Evolutionary conservation across 2,329 filamentous ascomycete genomes (phyloP), one percentile per base, ranked within the genome.

Genomic region (Talaromyces funiculosus): DNA sequence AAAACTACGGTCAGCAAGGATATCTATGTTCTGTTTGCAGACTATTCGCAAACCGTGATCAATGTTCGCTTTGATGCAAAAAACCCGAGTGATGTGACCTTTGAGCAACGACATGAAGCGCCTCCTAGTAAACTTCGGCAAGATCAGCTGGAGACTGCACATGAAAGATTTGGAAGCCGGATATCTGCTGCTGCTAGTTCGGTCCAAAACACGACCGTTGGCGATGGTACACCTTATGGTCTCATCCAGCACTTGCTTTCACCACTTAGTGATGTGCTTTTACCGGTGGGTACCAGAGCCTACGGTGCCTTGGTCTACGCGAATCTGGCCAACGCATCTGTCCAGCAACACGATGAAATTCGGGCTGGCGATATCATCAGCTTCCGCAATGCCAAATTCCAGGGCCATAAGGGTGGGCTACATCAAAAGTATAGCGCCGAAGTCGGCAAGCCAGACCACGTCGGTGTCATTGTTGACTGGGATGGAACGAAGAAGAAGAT

Each of bases 401-500:
- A 97, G 75, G 94, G 94, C 62, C 96, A 97, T 75, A 90, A 93
- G 67, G 94, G 94, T 1, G 84, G 92, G 4, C 92, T 99, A 89
- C 92, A 97, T 72, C 89, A 90, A 66, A 97, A 97, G 74, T 99
- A 99, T 74, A 87, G 82, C 53, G 80, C 86, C 57, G 94, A 99
- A 67, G 90, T 97, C 1, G 92, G 92, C 65, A 94, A 90, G 72
- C 90, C 84, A 9, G 83, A 93, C 64, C 94, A 99, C 69, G 93
- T 97, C 0, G 94, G 85, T 2, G 80, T 99, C 2, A 93, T 99
- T 3, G 85, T 91, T 9, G 94, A 99, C 73, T 99, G 94, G 94
- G 94, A 99, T 73, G 94, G 94, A 3, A 96, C 91, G 42, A 96
- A 97, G 84, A 96, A 96, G 83, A 97, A 97, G 82, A 88, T 99